A percentile compares a stretch with the other conserved stretches of the same genome.
Conservation (phyloP, 768 basidiomycete genomes). For the Pleurotus tuoliensis region DNA sequence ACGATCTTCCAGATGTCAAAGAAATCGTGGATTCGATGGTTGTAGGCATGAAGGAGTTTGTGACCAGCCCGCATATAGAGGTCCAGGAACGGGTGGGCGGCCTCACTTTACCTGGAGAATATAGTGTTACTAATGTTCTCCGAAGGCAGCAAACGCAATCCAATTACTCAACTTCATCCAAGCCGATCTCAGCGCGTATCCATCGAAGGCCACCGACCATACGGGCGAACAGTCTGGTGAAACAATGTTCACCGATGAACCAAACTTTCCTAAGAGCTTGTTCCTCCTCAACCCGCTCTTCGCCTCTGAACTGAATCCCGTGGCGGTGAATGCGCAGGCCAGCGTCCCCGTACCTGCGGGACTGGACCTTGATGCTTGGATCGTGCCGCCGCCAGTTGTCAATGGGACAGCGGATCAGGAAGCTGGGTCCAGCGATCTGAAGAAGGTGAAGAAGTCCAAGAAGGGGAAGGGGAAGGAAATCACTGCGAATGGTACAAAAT, state of each 20-base stretch:
- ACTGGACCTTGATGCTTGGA: conserved; percentile 82
- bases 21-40: conserved; percentile 60
- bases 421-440: conserved; percentile 39
- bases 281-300: conserved; percentile 83
- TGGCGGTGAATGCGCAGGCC: conserved; percentile 75
- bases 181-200: conserved; percentile 62
- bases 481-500: conserved; percentile 25
- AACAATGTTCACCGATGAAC: conserved; percentile 27
- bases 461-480: conserved; percentile 36
- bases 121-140: not conserved
- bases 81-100: conserved; percentile 84
- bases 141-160: conserved; percentile 75
- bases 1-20: conserved; percentile 62
- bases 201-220: conserved; percentile 33
- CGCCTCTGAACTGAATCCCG: conserved; percentile 74
- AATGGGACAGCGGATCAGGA: conserved; percentile 24
- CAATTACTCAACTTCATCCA: conserved; percentile 75
- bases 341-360: conserved; percentile 81
- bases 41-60: conserved; percentile 54
- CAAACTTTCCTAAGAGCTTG: conserved; percentile 83
- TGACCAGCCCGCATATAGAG: conserved; percentile 68
- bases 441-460: conserved; percentile 51
- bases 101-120: not conserved
- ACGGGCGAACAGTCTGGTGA: conserved; percentile 32
- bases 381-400: conserved; percentile 59